A percentile compares a stretch with the other conserved stretches of the same genome.
Evolutionary conservation across 768 basidiomycete species (phyloP).

Genomic region (Pleurotus tuoliensis): DNA sequence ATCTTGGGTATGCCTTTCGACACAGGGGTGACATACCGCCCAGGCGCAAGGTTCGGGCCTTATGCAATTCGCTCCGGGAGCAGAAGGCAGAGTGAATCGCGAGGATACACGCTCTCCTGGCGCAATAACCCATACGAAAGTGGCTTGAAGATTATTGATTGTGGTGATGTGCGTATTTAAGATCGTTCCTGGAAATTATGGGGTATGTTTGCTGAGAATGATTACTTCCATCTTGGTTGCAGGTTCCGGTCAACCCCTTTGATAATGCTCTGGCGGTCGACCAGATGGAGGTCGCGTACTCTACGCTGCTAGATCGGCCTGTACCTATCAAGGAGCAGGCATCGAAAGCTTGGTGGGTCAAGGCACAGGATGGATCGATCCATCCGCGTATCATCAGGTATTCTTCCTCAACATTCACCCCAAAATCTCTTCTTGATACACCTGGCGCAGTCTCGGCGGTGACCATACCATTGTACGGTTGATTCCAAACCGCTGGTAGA

Average conservation of each 20-base stretch:
- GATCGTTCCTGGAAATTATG: background rate
- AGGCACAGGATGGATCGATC: conserved; percentile 54
- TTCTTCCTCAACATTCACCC: background rate
- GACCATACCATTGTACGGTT: conserved; percentile 76
- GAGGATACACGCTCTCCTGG: conserved; percentile 75
- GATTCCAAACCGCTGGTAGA: no score
- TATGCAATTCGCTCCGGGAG: conserved; percentile 81
- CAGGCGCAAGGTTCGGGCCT: conserved; percentile 80
- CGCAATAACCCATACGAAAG: conserved; percentile 57
- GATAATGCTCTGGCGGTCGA: conserved; percentile 82
- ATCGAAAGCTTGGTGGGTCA: conserved; percentile 28
- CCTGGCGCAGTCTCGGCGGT: conserved; percentile 62
- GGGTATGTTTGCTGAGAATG: background rate
- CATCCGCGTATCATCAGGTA: conserved; percentile 75
- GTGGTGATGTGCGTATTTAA: conserved; percentile 64
- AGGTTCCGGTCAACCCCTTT: conserved; percentile 77
- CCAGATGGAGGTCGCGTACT: conserved; percentile 85
- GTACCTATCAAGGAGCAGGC: conserved; percentile 35
- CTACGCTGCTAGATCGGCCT: conserved; percentile 63
- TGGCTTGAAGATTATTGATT: conserved; percentile 66
- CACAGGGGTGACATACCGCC: conserved; percentile 60
- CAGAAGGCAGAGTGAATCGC: conserved; percentile 51
- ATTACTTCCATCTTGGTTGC: background rate
- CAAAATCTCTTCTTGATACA: background rate
- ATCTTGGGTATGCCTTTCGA: conserved; percentile 81